These are phyloP conservation scores for Seiridium cupressi DNA, from an alignment of 2,329 filamentous ascomycete species.

Conservation along the genomic window DNA sequence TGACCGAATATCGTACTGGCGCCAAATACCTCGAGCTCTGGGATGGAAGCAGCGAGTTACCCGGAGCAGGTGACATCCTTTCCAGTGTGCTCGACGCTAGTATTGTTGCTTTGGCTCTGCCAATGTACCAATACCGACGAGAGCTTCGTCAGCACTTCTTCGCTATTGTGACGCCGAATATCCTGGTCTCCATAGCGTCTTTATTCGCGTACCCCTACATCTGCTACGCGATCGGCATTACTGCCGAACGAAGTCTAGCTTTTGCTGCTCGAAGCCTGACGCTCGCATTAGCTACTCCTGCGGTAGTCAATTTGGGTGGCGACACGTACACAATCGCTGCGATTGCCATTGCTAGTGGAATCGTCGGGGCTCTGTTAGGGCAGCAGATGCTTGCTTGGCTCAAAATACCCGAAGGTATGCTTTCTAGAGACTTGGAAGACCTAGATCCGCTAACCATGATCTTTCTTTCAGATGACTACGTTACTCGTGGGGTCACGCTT, in stretches of 20 bases:
- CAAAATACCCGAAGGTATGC: slow-evolving; percentile 51
- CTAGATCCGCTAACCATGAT: not conserved
- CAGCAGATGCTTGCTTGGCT: slow-evolving; percentile 44
- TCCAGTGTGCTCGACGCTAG: slow-evolving; percentile 53
- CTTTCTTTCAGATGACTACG: slow-evolving; percentile 53
- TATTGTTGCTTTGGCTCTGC: slow-evolving; percentile 58
- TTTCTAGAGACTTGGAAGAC: not conserved
- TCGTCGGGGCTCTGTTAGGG: slow-evolving; percentile 57
- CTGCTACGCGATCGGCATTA: slow-evolving; percentile 55
- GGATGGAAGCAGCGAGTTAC: slow-evolving; percentile 33
- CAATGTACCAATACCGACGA: slow-evolving; percentile 59
- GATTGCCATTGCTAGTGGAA: slow-evolving; percentile 58
- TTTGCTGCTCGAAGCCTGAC: slow-evolving; percentile 58
- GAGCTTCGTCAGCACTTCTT: slow-evolving; percentile 53
- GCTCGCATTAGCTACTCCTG: slow-evolving; percentile 57
- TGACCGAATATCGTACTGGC: slow-evolving; percentile 50
- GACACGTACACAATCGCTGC: slow-evolving; percentile 55
- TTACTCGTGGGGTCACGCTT: slow-evolving; percentile 60
- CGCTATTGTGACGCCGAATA: slow-evolving; percentile 52
- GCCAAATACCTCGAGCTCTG: slow-evolving; percentile 53
- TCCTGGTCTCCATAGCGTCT: slow-evolving; percentile 49
- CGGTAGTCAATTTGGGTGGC: slow-evolving; percentile 54
- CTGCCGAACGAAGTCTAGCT: slow-evolving; percentile 47
- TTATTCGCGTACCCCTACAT: slow-evolving; percentile 57
- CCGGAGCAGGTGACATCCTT: slow-evolving; percentile 58